Conservation (phyloP, 352 stramenopile genomes). For the Globisporangium apiculatum region DNA sequence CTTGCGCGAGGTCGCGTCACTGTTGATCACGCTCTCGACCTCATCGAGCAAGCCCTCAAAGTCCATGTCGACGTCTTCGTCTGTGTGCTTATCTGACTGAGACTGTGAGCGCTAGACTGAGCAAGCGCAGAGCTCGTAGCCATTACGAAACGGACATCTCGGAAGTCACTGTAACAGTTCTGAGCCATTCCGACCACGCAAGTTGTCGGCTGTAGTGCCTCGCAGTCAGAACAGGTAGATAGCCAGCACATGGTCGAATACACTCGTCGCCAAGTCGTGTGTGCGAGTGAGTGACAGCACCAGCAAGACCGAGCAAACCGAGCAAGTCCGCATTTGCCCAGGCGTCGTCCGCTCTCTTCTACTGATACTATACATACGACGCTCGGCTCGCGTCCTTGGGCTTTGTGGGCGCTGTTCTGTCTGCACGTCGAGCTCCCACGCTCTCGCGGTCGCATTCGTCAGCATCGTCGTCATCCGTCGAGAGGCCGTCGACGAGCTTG, state of each 20-base stretch:
- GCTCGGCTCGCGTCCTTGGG: background rate
- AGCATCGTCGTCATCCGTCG: constrained; percentile 26
- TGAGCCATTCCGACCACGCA: no score
- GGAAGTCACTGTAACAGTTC: no score
- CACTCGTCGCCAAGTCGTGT: no score
- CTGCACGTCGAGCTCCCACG: background rate
- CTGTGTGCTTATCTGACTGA: background rate
- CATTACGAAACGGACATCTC: no score
- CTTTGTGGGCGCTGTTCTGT: background rate
- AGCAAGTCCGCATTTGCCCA: no score
- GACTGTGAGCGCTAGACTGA: constrained; percentile 2
- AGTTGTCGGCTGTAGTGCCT: no score
- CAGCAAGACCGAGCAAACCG: no score
- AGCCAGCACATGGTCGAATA: no score
- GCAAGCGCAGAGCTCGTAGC: no score
- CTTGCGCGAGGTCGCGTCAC: constrained; percentile 6
- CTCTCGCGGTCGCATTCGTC: background rate
- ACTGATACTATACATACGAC: background rate
- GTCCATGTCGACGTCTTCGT: constrained; percentile 32
- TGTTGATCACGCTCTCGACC: constrained; percentile 59
- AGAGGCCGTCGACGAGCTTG: constrained; percentile 47
- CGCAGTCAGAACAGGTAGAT: no score
- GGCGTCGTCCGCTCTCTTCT: no score
- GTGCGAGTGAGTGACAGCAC: no score
- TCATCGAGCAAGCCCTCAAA: constrained; percentile 69